A percentile compares a stretch with the other conserved stretches of the same genome.
phyloP scores from a whole-genome alignment of 345 rosid genomes.

The Brassica juncea region DNA sequence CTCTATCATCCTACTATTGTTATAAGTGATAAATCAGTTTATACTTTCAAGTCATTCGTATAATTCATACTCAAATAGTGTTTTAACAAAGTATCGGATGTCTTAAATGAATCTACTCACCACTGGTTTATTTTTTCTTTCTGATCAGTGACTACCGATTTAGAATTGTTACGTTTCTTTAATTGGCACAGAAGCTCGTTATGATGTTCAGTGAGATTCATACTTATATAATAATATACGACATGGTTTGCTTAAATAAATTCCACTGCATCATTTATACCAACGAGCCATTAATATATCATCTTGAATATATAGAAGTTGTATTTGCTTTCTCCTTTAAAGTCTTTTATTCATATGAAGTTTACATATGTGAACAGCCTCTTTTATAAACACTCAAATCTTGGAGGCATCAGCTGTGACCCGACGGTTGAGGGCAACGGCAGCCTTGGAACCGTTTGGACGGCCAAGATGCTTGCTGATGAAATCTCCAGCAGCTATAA shows the following conservation, averaged over 20 bases:
- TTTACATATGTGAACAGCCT: constrained; percentile 5
- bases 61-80: too few species aligned
- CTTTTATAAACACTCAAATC: constrained; percentile 44
- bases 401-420: constrained; percentile 70
- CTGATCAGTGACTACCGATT: not conserved
- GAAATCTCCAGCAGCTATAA: constrained; percentile 69
- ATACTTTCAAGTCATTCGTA: too few species aligned
- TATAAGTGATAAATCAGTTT: too few species aligned
- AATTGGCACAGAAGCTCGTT: not conserved
- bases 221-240: not conserved
- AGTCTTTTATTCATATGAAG: constrained; percentile 6
- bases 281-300: constrained; percentile 16
- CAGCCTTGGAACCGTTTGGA: constrained; percentile 61
- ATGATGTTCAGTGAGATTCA: not conserved
- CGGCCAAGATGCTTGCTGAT: constrained; percentile 67
- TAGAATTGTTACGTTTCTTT: not conserved
- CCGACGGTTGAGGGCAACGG: constrained; percentile 54
- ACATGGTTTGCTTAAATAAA: not conserved
- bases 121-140: not conserved
- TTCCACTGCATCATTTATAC: not conserved
- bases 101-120: not conserved
- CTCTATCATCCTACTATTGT: too few species aligned
- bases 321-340: not conserved
- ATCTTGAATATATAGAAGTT: not conserved
- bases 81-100: too few species aligned